Evolutionary conservation across 2,329 filamentous ascomycete species (phyloP), one percentile per base, ranked within the genome.

Genomic region (Aspergillus ustus): DNA sequence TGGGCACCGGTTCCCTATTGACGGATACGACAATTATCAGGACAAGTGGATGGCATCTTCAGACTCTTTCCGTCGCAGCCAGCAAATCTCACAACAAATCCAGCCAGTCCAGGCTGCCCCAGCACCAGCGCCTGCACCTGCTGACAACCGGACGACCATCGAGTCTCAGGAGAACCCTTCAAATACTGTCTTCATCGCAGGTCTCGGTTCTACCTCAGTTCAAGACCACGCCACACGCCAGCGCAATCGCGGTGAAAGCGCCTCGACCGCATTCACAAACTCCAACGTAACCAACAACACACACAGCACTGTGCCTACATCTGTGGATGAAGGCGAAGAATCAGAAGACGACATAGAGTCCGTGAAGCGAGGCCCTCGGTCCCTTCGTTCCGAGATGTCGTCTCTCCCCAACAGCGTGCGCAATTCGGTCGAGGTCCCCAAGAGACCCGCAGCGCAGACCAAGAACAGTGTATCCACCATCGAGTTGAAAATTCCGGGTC

Each of bases 41-140:
- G 81, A 81, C 17, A 78, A 83, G 31, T 87, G 84, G 84, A 82
- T 87, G 76, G 81, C 78, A 22, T 63, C 78, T 34, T 80, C 80
- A 48, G 80, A 77, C 31, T 66, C 67, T 19, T 62, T 63, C 15
- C 67, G 65, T 50, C 71, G 72, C 53, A 66, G 64, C 29, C 66
- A 71, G 54, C 60, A 59, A 25, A 28, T 59, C 25, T 48, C 53
- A 15, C 61, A 66, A 29, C 62, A 60, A 54, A 15, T 40, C 15
- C 34, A 40, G 34, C 34, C 34, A 25, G 25, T 25, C 25, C 25
- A 25, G 3, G 25, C 6, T 5, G 25, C 25, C 4, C 25, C 25
- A 15, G 34, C 8, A 40, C 34, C 31, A 11, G 25, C 20, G 2
- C 59, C 64, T 28, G 29, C 60, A 34, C 7, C 52, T 7, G 17